A percentile compares a stretch with the other conserved stretches of the same genome.
Conservation (phyloP, 805 yeast species). For the Sugiyamaella qingdaonensis region DNA sequence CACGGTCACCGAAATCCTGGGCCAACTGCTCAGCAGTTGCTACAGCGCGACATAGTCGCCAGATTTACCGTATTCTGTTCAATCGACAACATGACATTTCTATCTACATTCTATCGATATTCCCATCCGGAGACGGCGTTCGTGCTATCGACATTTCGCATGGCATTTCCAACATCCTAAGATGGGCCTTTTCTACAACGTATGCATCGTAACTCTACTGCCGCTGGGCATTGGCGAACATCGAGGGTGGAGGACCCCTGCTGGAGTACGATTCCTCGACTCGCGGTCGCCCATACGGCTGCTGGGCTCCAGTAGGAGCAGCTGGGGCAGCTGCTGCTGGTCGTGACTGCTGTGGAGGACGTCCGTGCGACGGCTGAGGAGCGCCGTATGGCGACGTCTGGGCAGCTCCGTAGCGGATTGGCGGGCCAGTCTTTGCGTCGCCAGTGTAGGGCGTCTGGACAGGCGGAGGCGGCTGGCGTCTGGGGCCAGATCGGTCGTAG, state of each 20-base stretch:
- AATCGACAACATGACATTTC: too few species aligned
- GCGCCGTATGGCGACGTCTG: background rate
- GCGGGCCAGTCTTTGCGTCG: background rate
- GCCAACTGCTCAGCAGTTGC: too few species aligned
- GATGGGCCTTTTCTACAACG: background rate
- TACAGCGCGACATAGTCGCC: too few species aligned
- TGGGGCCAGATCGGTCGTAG: background rate
- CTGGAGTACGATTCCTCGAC: background rate
- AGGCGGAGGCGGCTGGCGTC: background rate
- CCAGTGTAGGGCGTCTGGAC: background rate
- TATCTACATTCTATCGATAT: too few species aligned
- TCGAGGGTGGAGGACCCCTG: conserved; percentile 12
- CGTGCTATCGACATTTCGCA: too few species aligned
- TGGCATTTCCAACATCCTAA: too few species aligned
- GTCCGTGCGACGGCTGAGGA: background rate
- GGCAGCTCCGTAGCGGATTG: background rate
- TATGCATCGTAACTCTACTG: conserved; percentile 5
- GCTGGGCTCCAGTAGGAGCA: background rate
- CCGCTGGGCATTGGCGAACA: conserved; percentile 10
- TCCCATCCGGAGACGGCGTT: too few species aligned
- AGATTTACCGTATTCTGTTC: too few species aligned
- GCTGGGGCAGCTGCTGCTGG: background rate
- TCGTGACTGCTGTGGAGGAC: background rate
- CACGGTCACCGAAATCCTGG: too few species aligned
- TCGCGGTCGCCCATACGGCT: background rate